Evolutionary conservation across 371 early-diverging fungal species (phyloP), one percentile per base, ranked within the genome.

Genomic region (Mortierella sp.): DNA sequence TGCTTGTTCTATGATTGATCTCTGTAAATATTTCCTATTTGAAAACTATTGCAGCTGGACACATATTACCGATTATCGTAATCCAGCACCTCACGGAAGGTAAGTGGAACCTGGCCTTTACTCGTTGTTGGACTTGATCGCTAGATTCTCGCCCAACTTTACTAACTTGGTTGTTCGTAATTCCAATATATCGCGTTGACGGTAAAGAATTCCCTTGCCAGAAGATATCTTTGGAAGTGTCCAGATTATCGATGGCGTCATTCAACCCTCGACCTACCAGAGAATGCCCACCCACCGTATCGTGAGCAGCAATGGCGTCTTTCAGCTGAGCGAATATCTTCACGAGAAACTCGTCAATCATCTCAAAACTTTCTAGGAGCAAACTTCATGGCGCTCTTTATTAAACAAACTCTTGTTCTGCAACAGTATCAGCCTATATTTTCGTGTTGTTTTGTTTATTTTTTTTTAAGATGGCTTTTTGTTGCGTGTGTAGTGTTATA

Each of bases 201-300:
- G 11, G 0, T 55, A 4, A 57, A 79, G 96, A 36, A 92, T 92
- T 59, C 89, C 90, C 28, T 86, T 86, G 60, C 94, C 95, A 8
- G 95, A 96, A 73, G 95, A 96, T 74, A 94, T 95, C 55, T 85
- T 96, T 73, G 96, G 96, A 10, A 88, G 88, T 38, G 92, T 94
- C 2, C 86, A 89, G 59, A 71, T 93, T 10, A 69, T 85, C 28
- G 77, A 87, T 58, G 91, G 91, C 2, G 69, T 71, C 3, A 90
- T 92, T 24, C 76, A 86, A 32, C 80, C 85, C 11, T 82, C 77
- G 48, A 87, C 90, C 5, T 96, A 92, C 82, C 88, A 95, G 76
- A 83, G 88, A 5, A 94, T 93, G 92, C 94, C 94, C n/a, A 86
- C 94, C 1, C 94, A 96, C 73, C 89, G 96, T 16, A 76, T 94